Evolutionary conservation across 495 filamentous ascomycete genomes (phyloP).

Genomic region (Annulohypoxylon maeteangense): DNA sequence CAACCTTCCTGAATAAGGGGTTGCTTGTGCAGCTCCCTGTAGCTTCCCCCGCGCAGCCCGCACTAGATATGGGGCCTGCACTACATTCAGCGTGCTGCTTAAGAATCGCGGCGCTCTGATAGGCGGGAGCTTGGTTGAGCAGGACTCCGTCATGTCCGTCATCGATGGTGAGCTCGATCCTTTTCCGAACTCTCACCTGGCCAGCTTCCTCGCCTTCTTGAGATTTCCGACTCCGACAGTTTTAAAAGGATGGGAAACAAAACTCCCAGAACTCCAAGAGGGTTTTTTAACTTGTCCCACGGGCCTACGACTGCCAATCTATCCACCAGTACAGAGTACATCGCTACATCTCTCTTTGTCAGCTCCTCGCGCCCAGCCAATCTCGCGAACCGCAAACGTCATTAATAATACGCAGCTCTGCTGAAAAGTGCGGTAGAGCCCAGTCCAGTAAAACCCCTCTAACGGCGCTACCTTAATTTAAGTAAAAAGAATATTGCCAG

Average conservation of each 20-base stretch:
- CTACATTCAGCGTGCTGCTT: slow-evolving; percentile 32
- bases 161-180: slow-evolving; percentile 46
- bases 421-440: slow-evolving; percentile 21
- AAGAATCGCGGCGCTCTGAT: slow-evolving; percentile 38
- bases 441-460: slow-evolving; percentile 15
- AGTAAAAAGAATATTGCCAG: slow-evolving; percentile 26
- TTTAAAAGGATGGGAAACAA: slow-evolving; percentile 32
- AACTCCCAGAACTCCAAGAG: slow-evolving; percentile 8
- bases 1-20: slow-evolving; percentile 21
- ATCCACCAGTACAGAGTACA: background rate
- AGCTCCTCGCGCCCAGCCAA: background rate
- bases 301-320: background rate
- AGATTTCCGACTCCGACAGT: slow-evolving; percentile 9
- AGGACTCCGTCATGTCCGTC: slow-evolving; percentile 40
- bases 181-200: slow-evolving; percentile 8
- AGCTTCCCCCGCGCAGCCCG: slow-evolving; percentile 19
- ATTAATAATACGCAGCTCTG: slow-evolving; percentile 16
- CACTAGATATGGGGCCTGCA: slow-evolving; percentile 13
- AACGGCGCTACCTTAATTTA: slow-evolving; percentile 25
- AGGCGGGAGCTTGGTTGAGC: slow-evolving; percentile 32
- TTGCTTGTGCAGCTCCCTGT: slow-evolving; percentile 22
- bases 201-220: slow-evolving; percentile 11
- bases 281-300: slow-evolving; percentile 3
- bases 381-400: background rate
- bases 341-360: background rate